Evolutionary conservation across 345 rosid species (phyloP), one percentile per base, ranked within the genome.

Genomic region (Dipteronia dyeriana): DNA sequence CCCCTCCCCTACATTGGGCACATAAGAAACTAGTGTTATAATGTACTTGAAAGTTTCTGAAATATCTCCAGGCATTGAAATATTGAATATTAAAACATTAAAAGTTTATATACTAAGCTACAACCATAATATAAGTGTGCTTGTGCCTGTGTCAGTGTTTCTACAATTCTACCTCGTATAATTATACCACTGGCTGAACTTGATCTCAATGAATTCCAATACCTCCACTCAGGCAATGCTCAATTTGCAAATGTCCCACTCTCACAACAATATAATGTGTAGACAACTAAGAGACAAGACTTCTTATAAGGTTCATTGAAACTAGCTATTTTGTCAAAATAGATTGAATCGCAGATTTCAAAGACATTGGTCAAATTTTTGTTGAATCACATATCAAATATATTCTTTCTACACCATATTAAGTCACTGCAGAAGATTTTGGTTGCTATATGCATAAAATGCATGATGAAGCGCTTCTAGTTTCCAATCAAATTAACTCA

Each of bases 151-250:
- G 1, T 47, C n/a, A 6, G 29, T 47, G 39, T 23, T 69, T 69
- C 54, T 9, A 23, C 43, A 29, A 29, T 29, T 29, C 4, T 0
- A 41, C 59, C n/a, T 68, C 5, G 8, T 57, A 11, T 53, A 38
- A 19, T 71, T 8, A 71, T n/a, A 51, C 23, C 74, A 51, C 7
- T 8, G 25, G 26, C 54, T 71, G 19, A n/a, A 71, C 4, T 56
- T 34, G 64, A 56, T 72, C 64, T 71, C 75, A 38, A 20, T 56
- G 75, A 72, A 57, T 10, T n/a, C 20, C 2, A 1, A 56, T 34
- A 20, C 31, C 3, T 8, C 34, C 13, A 38, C 39, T 20, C 53
- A 38, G 51, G 13, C 5, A 29, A 22, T 39, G 53, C 1, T 13
- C 31, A 25, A 34, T 72, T 72, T 49, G 66, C 1, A 72, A 71